Base-by-base conservation (phyloP, 2,329 filamentous ascomycete genomes). In the Pyrenochaeta sp. region DNA sequence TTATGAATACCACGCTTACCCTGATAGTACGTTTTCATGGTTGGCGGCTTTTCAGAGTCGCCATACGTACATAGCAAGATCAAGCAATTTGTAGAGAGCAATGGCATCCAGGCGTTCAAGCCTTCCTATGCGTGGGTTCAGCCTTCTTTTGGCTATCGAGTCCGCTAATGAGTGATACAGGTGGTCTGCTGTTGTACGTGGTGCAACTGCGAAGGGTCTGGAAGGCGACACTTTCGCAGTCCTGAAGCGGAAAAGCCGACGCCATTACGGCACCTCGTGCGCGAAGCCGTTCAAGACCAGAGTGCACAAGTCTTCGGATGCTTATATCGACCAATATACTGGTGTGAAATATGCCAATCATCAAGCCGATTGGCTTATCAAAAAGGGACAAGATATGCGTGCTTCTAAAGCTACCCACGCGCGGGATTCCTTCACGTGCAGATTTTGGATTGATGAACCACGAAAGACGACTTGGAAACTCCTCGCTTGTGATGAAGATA, bases 11-110 rank as follows among this genome's bases (percentile, higher is more conserved):
- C n/a, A n/a, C n/a, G n/a, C n/a, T n/a, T n/a, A 23, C 1, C 2
- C 33, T n/a, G 3, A 32, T n/a, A 49, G 66, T 66, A 50, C 7
- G 17, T 70, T 0, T 64, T 70, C 49, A 30, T 71, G 21, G 64
- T 72, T 0, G 68, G 67, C 1, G 69, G 71, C 0, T 71, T 72
- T n/a, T 61, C 68, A 0, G 63, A 67, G 18, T 67, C 61, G 0
- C 53, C 63, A 0, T 72, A 70, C 35, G 61, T 71, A 32, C 57
- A 55, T 7, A 12, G 31, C 0, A 54, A 66, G 37, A 51, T 72
- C 17, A 58, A 53, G 10, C 15, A 15, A 0, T 60, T 61, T 4
- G 41, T 39, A 0, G 32, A 48, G 9, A 9, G 4, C 1, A 33
- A 53, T 4, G 40, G 33, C 1, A 14, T 68, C 1, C 18, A 49